Conservation (phyloP, 1,139 yeast genomes). For the Sugiyamaella castrensis region DNA sequence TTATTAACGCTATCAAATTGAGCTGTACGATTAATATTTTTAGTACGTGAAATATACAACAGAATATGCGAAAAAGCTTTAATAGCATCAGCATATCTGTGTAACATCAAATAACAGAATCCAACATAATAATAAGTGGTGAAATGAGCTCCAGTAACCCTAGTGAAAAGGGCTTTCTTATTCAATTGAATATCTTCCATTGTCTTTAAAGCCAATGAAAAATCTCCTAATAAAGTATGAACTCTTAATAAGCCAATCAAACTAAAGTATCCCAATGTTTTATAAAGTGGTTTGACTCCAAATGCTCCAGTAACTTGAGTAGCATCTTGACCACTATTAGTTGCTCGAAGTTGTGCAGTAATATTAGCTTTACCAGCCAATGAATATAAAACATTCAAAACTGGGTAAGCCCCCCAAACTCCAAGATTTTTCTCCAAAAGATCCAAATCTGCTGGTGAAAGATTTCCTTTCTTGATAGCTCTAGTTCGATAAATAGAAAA, state of each 20-base stretch:
- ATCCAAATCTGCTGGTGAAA: conserved; percentile 34
- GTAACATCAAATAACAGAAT: conserved; percentile 49
- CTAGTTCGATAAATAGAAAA: conserved; percentile 45
- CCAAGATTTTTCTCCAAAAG: conserved; percentile 42
- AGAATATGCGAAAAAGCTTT: conserved; percentile 48
- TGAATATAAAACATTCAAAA: conserved; percentile 48
- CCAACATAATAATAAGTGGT: conserved; percentile 52
- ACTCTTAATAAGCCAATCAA: conserved; percentile 48
- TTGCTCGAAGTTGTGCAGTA: conserved; percentile 43
- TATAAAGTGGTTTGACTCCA: conserved; percentile 44
- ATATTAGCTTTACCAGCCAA: conserved; percentile 46
- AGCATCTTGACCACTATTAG: conserved; percentile 37
- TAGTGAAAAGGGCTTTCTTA: conserved; percentile 45
- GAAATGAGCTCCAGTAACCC: conserved; percentile 48
- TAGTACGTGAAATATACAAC: conserved; percentile 46
- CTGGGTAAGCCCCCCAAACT: conserved; percentile 48
- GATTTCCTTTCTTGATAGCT: conserved; percentile 36
- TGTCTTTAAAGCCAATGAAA: conserved; percentile 47
- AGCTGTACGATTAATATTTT: conserved; percentile 44
- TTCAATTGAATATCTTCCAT: conserved; percentile 47
- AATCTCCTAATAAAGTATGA: conserved; percentile 49
- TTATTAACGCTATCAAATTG: conserved; percentile 48
- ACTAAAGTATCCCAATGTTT: conserved; percentile 49
- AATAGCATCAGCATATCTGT: conserved; percentile 50
- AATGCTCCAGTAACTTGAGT: conserved; percentile 44